A percentile compares a stretch with the other conserved stretches of the same genome.
phyloP scores from a whole-genome alignment of 768 basidiomycete species.

The Lepiota venenata region DNA sequence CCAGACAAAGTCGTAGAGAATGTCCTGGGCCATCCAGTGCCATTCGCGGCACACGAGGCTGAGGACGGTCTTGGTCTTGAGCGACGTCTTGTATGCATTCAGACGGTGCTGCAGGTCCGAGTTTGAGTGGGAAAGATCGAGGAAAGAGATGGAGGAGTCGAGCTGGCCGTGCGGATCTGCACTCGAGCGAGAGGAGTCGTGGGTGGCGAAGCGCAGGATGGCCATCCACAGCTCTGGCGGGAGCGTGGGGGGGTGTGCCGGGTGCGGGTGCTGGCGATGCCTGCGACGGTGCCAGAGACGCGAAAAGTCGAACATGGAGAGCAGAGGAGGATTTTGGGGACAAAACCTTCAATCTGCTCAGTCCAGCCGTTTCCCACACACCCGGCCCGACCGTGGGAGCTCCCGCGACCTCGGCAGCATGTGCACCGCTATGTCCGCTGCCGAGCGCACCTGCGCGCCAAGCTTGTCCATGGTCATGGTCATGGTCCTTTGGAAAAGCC shows the following conservation, averaged over 20 bases:
- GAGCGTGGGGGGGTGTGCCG: conserved; percentile 22
- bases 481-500: too few species aligned
- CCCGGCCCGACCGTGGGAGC: too few species aligned
- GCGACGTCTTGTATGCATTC: conserved; percentile 40
- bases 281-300: not conserved
- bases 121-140: conserved; percentile 40
- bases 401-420: too few species aligned
- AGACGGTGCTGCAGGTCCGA: conserved; percentile 31
- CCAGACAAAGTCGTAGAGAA: conserved; percentile 71
- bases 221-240: conserved; percentile 67
- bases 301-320: too few species aligned
- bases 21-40: conserved; percentile 49
- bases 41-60: conserved; percentile 55
- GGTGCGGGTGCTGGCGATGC: not conserved
- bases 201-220: conserved; percentile 57
- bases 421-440: too few species aligned
- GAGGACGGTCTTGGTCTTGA: conserved; percentile 47
- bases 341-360: too few species aligned
- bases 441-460: too few species aligned
- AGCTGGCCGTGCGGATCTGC: conserved; percentile 11
- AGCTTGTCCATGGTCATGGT: too few species aligned
- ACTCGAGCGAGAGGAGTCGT: conserved; percentile 14
- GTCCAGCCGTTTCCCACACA: too few species aligned
- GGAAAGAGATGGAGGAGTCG: conserved; percentile 48
- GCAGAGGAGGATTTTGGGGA: too few species aligned